A percentile compares a stretch with the other conserved stretches of the same genome.
Conservation (phyloP, 2,329 filamentous ascomycete species). For the Fusarium mangiferae region DNA sequence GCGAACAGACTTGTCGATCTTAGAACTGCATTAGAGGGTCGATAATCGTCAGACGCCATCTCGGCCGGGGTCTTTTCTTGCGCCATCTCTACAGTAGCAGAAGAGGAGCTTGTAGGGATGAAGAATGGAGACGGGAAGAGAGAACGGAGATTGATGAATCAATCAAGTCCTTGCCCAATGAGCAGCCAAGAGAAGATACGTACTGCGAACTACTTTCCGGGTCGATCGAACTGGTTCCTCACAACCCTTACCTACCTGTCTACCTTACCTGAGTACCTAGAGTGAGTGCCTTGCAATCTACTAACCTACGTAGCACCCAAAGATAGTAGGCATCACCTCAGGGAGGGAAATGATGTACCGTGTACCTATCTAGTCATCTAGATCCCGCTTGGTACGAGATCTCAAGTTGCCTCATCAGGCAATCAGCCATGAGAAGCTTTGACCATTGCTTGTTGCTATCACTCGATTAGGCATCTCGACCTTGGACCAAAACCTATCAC, state of each 20-base stretch:
- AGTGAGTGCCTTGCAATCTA: neutral
- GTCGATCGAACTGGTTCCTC: neutral
- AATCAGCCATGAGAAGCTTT: conserved; percentile 21
- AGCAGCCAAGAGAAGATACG: neutral
- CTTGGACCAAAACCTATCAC: neutral
- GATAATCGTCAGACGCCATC: conserved; percentile 25
- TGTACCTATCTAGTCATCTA: conserved; percentile 13
- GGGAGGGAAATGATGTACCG: neutral
- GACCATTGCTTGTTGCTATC: conserved; percentile 21
- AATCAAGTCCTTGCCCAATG: neutral
- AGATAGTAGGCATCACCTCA: neutral
- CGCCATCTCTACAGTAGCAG: conserved; percentile 11
- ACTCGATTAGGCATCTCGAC: conserved; percentile 10
- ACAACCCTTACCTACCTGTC: neutral
- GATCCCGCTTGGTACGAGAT: conserved; percentile 35
- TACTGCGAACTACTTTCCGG: conserved; percentile 6
- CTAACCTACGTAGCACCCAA: neutral
- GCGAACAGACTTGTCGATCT: conserved; percentile 34
- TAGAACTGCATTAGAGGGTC: conserved; percentile 11
- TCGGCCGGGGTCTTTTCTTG: conserved; percentile 21
- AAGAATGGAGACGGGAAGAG: neutral
- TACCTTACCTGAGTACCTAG: neutral
- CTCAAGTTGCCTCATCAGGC: conserved; percentile 34
- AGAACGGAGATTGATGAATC: neutral
- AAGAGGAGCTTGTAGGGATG: conserved; percentile 13